Conservation (phyloP, 2,329 filamentous ascomycete species). For the Pyricularia pennisetigena region DNA sequence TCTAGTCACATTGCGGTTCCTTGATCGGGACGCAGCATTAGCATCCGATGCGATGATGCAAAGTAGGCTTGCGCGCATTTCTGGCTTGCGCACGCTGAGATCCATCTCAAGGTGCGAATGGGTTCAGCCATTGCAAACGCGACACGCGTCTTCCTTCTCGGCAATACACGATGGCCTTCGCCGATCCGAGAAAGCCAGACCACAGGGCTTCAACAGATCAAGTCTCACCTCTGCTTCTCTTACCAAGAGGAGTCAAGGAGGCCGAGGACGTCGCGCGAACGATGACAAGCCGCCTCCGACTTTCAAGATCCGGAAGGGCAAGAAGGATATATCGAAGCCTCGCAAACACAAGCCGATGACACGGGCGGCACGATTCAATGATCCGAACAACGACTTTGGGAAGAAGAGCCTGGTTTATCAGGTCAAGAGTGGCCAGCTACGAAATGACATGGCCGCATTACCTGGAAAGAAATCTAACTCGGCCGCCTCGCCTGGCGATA, state of each 20-base stretch:
- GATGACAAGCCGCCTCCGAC: slow-evolving; percentile 14
- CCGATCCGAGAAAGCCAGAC: slow-evolving; percentile 5
- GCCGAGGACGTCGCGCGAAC: slow-evolving; percentile 11
- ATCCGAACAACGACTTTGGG: slow-evolving; percentile 38
- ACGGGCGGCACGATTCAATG: slow-evolving; percentile 40
- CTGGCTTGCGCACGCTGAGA: neutral
- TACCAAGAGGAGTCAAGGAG: neutral
- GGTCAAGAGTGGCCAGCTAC: slow-evolving; percentile 34
- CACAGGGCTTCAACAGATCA: neutral
- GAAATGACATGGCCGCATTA: slow-evolving; percentile 19
- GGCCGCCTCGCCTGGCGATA: neutral
- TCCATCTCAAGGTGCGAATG: neutral
- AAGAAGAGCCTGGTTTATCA: slow-evolving; percentile 47
- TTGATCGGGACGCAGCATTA: neutral
- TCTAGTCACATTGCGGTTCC: neutral
- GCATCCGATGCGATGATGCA: slow-evolving; percentile 2
- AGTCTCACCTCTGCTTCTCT: neutral
- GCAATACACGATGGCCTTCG: slow-evolving; percentile 13
- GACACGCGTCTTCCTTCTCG: slow-evolving; percentile 12
- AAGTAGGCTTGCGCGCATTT: neutral
- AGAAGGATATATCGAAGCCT: slow-evolving; percentile 39
- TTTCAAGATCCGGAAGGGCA: slow-evolving; percentile 33
- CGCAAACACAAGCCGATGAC: slow-evolving; percentile 29
- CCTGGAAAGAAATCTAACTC: neutral
- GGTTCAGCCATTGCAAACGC: neutral